Base-by-base conservation (phyloP, 139 green algal genomes). In the Pseudopediastrum boryanum region DNA sequence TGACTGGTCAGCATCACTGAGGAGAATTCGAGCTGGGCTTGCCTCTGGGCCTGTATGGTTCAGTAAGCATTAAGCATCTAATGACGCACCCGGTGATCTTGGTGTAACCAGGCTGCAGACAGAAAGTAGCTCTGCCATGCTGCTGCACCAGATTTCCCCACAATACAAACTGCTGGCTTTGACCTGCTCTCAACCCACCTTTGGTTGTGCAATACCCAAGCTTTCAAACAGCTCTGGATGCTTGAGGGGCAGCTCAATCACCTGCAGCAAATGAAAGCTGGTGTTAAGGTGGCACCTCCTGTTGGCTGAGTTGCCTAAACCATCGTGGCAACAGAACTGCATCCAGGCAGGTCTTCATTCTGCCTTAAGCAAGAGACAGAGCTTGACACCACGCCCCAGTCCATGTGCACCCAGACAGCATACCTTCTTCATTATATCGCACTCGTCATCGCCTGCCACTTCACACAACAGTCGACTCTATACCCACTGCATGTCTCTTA, bases 171-270 rank as follows among this genome's bases (percentile, higher is more conserved):
- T 3, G 4, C 38, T 52, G 36, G 36, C 23, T 29, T 41, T 42
- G 59, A 39, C 41, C 38, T 27, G 61, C 61, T 70, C 31, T 29
- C 44, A 10, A 23, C 59, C 19, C 31, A 90, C 90, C 91, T 99
- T 99, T 19, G 97, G 97, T 77, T 99, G 97, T 42, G 97, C 97
- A 38, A 99, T 97, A 42, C 97, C 97, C 21, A 99, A 86, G 42
- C 89, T 94, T 83, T 99, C 97, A 88, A 99, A 99, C 64, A 99
- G 92, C 88, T 99, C 97, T n/a, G 97, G 97, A 79, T 99, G 97
- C 89, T 99, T 99, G 84, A 99, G 95, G 13, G 97, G 97, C 54
- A 99, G 89, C 91, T 99, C 97, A 39, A 99, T 99, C 21, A 98
- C 94, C 92, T 97, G 86, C 65, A 35, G 46, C 46, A 56, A 16